Percentiles rank a stretch among this genome's conserved stretches.
Conservation (phyloP, 2,329 filamentous ascomycete species). For the Nemania sp. region DNA sequence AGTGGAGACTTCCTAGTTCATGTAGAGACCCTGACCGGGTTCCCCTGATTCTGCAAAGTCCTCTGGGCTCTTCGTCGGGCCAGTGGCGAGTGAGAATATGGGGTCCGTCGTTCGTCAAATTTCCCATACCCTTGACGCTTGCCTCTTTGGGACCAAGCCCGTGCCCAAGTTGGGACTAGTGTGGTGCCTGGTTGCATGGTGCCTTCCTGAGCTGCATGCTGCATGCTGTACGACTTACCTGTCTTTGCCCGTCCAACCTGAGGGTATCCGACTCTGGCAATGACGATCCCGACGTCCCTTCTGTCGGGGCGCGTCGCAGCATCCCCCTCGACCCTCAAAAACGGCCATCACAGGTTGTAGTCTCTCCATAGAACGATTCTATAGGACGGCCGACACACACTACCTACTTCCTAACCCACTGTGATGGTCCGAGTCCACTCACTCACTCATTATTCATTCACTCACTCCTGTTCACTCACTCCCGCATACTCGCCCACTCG, state of each 20-base stretch:
- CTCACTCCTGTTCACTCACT: no score
- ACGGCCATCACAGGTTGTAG: no score
- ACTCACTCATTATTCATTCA: no score
- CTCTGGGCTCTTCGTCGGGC: no score
- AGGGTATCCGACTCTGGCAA: background rate
- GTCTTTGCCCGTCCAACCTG: background rate
- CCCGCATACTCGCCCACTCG: no score
- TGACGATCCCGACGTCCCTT: slow-evolving; percentile 19
- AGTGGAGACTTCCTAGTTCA: background rate
- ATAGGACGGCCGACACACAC: no score
- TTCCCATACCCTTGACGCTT: slow-evolving; percentile 23
- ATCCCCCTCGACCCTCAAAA: background rate
- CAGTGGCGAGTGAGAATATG: background rate
- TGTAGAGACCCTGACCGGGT: background rate
- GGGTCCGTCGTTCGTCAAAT: slow-evolving; percentile 13
- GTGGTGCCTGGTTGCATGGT: no score
- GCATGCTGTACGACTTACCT: background rate
- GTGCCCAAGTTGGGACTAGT: background rate
- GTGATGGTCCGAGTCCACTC: no score
- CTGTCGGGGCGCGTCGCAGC: slow-evolving; percentile 6
- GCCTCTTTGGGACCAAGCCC: slow-evolving; percentile 15
- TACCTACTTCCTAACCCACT: no score
- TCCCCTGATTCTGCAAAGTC: slow-evolving; percentile 17
- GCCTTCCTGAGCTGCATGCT: no score
- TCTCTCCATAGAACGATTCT: no score